Conservation (phyloP, 148 eudicot genomes). For the Chenopodium berlandieri region DNA sequence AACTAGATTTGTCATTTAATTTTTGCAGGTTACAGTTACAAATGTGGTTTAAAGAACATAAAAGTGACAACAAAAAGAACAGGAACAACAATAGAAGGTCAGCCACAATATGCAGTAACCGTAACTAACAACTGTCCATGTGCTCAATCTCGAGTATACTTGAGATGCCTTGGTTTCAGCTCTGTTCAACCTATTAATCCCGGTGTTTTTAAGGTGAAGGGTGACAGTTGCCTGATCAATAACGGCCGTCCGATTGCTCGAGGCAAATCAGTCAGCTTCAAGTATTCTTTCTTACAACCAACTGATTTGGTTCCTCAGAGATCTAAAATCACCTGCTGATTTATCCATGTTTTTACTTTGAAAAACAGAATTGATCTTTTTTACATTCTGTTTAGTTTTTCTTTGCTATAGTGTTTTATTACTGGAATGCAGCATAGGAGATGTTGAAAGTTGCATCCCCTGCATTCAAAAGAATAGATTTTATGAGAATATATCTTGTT, state of each 20-base stretch:
- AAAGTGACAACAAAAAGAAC: slow-evolving; percentile 40
- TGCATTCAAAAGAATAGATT: slow-evolving; percentile 15
- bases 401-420: not conserved
- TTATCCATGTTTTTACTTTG: not conserved
- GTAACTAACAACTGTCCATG: slow-evolving; percentile 33
- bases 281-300: slow-evolving; percentile 36
- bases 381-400: not conserved
- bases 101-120: slow-evolving; percentile 31
- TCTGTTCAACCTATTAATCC: slow-evolving; percentile 31
- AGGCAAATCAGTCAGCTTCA: slow-evolving; percentile 32
- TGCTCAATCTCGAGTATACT: slow-evolving; percentile 31
- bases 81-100: slow-evolving; percentile 35
- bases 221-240: slow-evolving; percentile 34
- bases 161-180: slow-evolving; percentile 36
- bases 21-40: slow-evolving; percentile 26
- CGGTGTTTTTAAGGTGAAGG: slow-evolving; percentile 23
- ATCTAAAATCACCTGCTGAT: slow-evolving; percentile 31
- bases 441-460: slow-evolving; percentile 32
- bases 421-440: slow-evolving; percentile 26
- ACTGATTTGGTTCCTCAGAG: slow-evolving; percentile 40
- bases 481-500: not conserved
- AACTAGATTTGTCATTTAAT: not conserved
- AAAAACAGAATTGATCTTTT: not conserved
- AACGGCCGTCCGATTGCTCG: slow-evolving; percentile 30
- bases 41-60: slow-evolving; percentile 29